These are phyloP conservation scores for Sphaerulina vaccinii DNA, from an alignment of 2,329 filamentous ascomycete species.

Conservation along the genomic window DNA sequence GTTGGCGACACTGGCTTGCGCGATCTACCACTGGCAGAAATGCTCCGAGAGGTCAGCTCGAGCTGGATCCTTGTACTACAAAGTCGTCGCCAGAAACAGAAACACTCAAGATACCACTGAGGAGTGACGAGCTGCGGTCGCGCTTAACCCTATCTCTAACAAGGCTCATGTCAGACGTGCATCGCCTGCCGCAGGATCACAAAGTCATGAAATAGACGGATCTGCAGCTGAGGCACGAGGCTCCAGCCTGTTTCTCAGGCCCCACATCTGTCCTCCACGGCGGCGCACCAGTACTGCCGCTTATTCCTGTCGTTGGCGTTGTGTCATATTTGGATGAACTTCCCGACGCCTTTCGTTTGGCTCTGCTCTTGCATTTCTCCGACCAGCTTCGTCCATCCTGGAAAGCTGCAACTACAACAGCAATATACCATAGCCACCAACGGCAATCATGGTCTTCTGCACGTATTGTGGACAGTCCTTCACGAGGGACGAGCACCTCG, in stretches of 20 bases:
- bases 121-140: constrained; percentile 17
- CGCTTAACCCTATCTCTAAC: constrained; percentile 14
- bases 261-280: constrained; percentile 10
- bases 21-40: constrained; percentile 17
- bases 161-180: constrained; percentile 29
- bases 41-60: constrained; percentile 17
- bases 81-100: constrained; percentile 25
- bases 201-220: constrained; percentile 25
- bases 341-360: constrained; percentile 15
- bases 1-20: constrained; percentile 13
- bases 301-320: constrained; percentile 18
- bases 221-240: constrained; percentile 26
- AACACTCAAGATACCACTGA: constrained; percentile 28
- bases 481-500: constrained; percentile 53
- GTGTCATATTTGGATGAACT: constrained; percentile 22
- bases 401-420: neutral
- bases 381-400: constrained; percentile 14
- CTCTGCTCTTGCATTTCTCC: constrained; percentile 23
- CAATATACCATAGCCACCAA: neutral
- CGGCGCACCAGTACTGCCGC: constrained; percentile 14
- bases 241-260: constrained; percentile 23
- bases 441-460: constrained; percentile 50
- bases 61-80: constrained; percentile 14
- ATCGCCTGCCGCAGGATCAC: constrained; percentile 20
- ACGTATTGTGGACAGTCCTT: constrained; percentile 56